phyloP scores from a whole-genome alignment of 2,329 filamentous ascomycete species.

The Pseudogymnoascus sp. region DNA sequence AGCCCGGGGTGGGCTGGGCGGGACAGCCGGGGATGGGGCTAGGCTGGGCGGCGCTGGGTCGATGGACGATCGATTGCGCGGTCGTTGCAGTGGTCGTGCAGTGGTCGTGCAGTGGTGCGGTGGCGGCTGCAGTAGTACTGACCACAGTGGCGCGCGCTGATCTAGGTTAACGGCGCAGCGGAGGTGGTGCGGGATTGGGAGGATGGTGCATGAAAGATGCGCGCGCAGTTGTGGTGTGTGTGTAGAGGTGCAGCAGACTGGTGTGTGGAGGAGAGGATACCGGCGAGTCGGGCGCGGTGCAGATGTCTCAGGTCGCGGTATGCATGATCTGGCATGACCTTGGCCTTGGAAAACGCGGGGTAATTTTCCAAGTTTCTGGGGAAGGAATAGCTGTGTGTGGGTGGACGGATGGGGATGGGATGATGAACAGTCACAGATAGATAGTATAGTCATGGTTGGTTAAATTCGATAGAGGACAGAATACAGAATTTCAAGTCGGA shows the following conservation, averaged over 20 bases:
- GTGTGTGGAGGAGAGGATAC: neutral
- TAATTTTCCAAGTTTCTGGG: neutral
- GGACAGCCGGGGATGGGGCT: neutral
- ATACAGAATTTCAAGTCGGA: neutral
- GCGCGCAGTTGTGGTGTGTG: no score
- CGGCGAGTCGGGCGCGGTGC: neutral
- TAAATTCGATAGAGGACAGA: neutral
- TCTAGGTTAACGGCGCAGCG: neutral
- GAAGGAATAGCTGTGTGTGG: neutral
- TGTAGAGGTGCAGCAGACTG: no score
- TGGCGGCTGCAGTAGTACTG: neutral
- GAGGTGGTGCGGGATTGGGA: neutral
- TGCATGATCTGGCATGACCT: neutral
- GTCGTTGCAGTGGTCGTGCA: neutral
- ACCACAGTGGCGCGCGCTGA: neutral
- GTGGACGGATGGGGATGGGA: neutral
- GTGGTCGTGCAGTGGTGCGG: no score
- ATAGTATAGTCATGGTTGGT: no score
- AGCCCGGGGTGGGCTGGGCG: no score
- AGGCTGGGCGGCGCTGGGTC: neutral
- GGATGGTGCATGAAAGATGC: neutral
- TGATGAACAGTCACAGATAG: neutral
- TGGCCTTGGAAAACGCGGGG: neutral
- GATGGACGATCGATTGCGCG: neutral
- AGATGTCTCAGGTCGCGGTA: neutral